Conservation (phyloP, 176 grass and related monocot species). For the Miscanthus lutarioriparius region DNA sequence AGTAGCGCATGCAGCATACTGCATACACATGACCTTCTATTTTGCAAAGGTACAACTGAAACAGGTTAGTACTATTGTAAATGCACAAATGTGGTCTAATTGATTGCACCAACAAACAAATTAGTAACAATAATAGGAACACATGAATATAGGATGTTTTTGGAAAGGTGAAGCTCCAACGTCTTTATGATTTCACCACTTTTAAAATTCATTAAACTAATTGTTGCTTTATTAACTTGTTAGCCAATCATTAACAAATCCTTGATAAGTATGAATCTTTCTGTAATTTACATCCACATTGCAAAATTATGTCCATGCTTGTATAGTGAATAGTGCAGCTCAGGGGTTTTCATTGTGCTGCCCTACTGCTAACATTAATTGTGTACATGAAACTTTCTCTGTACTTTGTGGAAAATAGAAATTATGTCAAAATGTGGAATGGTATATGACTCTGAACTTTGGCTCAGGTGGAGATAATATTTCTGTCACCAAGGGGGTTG, state of each 20-base stretch:
- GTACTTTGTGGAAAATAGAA: slow-evolving; percentile 13
- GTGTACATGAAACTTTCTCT: not conserved
- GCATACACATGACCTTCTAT: slow-evolving; percentile 7
- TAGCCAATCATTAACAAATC: not conserved
- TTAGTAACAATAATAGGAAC: slow-evolving; percentile 6
- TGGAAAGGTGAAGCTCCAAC: not conserved
- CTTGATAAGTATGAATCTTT: not conserved
- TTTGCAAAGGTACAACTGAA: not conserved
- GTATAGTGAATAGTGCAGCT: not conserved
- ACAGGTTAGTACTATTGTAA: not conserved
- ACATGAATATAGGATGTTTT: slow-evolving; percentile 8
- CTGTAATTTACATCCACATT: not conserved
- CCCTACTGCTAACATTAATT: slow-evolving; percentile 12
- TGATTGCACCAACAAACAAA: not conserved
- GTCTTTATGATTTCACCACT: slow-evolving; percentile 9
- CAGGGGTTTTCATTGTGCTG: not conserved
- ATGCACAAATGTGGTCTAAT: slow-evolving; percentile 18
- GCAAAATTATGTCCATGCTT: not conserved
- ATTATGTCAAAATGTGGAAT: not conserved
- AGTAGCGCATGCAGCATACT: not conserved
- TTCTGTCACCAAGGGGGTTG: slow-evolving; percentile 98
- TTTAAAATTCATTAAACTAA: not conserved
- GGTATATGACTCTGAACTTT: slow-evolving; percentile 17
- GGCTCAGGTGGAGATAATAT: slow-evolving; percentile 92
- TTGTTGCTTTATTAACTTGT: slow-evolving; percentile 6